These are phyloP conservation scores for Haberlea rhodopensis DNA, from an alignment of 257 asterid species.

Conservation along the genomic window DNA sequence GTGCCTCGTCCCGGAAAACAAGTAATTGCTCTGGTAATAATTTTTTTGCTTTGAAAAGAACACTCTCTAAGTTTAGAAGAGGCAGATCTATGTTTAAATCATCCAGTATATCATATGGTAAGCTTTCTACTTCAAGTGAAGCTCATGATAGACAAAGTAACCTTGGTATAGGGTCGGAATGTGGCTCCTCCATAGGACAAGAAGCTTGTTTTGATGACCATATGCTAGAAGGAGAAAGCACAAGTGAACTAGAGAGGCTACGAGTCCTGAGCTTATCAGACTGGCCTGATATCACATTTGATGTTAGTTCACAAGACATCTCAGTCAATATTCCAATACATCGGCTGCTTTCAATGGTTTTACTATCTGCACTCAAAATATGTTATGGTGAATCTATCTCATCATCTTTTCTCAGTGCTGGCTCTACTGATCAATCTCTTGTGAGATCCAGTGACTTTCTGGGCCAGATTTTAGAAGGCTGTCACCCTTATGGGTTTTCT, in stretches of 20 bases:
- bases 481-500: conserved; percentile 89
- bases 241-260: conserved; percentile 60
- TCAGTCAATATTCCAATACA: conserved; percentile 90
- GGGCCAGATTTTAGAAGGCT: conserved; percentile 72
- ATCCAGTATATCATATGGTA: conserved; percentile 40
- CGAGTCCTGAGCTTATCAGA: conserved; percentile 65
- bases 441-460: conserved; percentile 52
- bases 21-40: conserved; percentile 55
- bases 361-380: conserved; percentile 69
- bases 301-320: conserved; percentile 85
- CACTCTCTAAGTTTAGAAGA: conserved; percentile 66
- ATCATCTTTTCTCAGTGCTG: conserved; percentile 28
- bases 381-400: conserved; percentile 67
- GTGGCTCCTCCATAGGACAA: conserved; percentile 42
- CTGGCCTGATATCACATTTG: conserved; percentile 81
- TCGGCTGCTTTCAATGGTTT: conserved; percentile 70
- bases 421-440: conserved; percentile 40
- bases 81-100: conserved; percentile 50
- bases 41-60: conserved; percentile 58
- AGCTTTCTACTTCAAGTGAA: conserved; percentile 40
- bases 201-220: conserved; percentile 49
- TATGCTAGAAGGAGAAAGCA: conserved; percentile 54
- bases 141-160: conserved; percentile 32
- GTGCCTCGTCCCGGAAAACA: conserved; percentile 49
- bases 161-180: conserved; percentile 41